phyloP scores from a whole-genome alignment of 208 protist genomes.

The Lotmaria passim region DNA sequence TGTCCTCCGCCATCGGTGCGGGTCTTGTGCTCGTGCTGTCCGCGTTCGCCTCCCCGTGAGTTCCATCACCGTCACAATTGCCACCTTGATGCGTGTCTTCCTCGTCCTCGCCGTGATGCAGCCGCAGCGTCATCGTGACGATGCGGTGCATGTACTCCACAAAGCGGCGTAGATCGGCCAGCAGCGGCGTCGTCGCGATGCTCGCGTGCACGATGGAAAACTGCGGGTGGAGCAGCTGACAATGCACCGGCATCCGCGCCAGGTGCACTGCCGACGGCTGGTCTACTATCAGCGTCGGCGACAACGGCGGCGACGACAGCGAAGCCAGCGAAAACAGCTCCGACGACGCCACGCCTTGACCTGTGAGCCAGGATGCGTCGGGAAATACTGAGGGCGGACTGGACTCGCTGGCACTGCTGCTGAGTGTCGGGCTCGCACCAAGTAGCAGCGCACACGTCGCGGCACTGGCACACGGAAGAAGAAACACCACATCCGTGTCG shows the following conservation, averaged over 20 bases:
- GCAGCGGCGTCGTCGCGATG: constrained; percentile 34
- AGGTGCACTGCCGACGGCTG: constrained; percentile 27
- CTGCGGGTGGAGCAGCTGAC: constrained; percentile 37
- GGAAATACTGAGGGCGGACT: not conserved
- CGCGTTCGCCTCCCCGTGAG: no score
- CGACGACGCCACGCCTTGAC: not conserved
- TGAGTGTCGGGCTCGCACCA: constrained; percentile 2
- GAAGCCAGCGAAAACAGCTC: constrained; percentile 8
- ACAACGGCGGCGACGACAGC: constrained; percentile 30
- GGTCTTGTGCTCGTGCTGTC: not conserved
- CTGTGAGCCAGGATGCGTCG: not conserved
- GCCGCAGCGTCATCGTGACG: constrained; percentile 48
- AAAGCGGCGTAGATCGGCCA: constrained; percentile 53
- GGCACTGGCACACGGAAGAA: constrained; percentile 51
- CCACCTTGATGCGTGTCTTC: not conserved
- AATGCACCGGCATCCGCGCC: constrained; percentile 9
- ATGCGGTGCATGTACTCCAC: constrained; percentile 55
- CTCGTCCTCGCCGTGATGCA: constrained; percentile 22
- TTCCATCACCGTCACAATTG: no score
- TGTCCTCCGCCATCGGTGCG: no score
- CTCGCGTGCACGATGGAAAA: constrained; percentile 34
- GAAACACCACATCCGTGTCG: constrained; percentile 63
- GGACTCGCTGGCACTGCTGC: not conserved
- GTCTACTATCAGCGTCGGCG: constrained; percentile 15
- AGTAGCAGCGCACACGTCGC: constrained; percentile 28